phyloP scores from a whole-genome alignment of 148 eudicot species.

The Nepenthes gracilis region DNA sequence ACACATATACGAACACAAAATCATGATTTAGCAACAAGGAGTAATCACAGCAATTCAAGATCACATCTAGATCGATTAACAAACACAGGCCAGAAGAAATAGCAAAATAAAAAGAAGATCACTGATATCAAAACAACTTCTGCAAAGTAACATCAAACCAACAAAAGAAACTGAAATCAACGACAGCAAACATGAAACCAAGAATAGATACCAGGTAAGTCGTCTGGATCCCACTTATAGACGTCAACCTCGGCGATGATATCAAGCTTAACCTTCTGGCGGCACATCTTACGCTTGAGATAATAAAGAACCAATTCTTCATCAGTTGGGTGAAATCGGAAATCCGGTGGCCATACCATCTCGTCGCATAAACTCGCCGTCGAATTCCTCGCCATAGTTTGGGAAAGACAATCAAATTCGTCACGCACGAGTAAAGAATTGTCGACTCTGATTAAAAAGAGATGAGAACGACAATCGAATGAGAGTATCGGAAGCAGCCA shows the following conservation, averaged over 20 bases:
- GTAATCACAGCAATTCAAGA: too few species aligned
- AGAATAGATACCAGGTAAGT: slow-evolving; percentile 55
- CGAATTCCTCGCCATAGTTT: slow-evolving; percentile 6
- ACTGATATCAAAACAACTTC: too few species aligned
- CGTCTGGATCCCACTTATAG: slow-evolving; percentile 83
- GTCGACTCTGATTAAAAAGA: too few species aligned
- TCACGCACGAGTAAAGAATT: too few species aligned
- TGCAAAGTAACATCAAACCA: background rate
- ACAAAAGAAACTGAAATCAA: background rate
- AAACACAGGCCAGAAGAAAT: too few species aligned
- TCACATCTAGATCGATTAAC: too few species aligned
- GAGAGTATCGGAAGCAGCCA: too few species aligned
- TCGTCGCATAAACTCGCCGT: slow-evolving; percentile 1
- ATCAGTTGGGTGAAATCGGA: slow-evolving; percentile 81
- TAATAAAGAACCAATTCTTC: slow-evolving; percentile 75
- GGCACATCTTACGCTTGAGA: slow-evolving; percentile 68
- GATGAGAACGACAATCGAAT: too few species aligned
- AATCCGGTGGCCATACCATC: slow-evolving; percentile 65
- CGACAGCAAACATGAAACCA: background rate
- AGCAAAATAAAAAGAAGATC: background rate
- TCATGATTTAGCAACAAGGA: too few species aligned
- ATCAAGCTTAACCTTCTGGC: slow-evolving; percentile 37
- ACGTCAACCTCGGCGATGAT: slow-evolving; percentile 66
- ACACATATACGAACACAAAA: too few species aligned
- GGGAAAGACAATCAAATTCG: too few species aligned